Conservation (phyloP, 495 filamentous ascomycete genomes). For the Neohortaea acidophila region DNA sequence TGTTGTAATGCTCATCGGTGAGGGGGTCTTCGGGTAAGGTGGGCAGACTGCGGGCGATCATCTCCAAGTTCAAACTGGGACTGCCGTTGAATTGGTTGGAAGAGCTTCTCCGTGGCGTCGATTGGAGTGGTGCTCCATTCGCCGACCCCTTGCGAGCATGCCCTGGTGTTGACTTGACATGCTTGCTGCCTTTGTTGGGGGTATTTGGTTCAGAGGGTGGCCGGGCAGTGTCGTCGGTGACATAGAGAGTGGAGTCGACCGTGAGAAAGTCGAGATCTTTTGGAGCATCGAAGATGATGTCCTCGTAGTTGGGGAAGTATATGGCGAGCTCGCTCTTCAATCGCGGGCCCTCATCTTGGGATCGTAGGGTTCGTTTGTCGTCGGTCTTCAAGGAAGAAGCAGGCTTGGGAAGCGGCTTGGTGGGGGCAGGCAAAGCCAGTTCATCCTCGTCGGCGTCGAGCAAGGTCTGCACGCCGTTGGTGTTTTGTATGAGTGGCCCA, state of each 20-base stretch:
- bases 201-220: conserved; percentile 8
- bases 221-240: conserved; percentile 33
- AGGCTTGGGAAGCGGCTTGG: conserved; percentile 3
- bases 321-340: conserved; percentile 76
- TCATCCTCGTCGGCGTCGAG: conserved; percentile 20
- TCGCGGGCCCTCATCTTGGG: conserved; percentile 35
- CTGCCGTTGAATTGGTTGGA: conserved; percentile 31
- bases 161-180: conserved; percentile 2
- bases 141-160: conserved; percentile 20
- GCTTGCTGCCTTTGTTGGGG: conserved; percentile 1
- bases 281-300: conserved; percentile 67
- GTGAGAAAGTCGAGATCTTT: conserved; percentile 54
- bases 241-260: conserved; percentile 43
- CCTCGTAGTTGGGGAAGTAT: conserved; percentile 85
- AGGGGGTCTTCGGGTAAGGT: conserved; percentile 46
- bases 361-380: conserved; percentile 30
- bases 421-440: conserved; percentile 6
- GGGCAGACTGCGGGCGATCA: conserved; percentile 31
- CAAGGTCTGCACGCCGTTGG: conserved; percentile 22
- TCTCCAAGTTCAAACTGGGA: conserved; percentile 40
- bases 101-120: conserved; percentile 24
- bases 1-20: conserved; percentile 48
- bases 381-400: conserved; percentile 10
- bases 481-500: conserved; percentile 21
- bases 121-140: conserved; percentile 1